Base-by-base conservation (phyloP, 1,284 basidiomycete genomes). In the Anthracocystis walkeri region DNA sequence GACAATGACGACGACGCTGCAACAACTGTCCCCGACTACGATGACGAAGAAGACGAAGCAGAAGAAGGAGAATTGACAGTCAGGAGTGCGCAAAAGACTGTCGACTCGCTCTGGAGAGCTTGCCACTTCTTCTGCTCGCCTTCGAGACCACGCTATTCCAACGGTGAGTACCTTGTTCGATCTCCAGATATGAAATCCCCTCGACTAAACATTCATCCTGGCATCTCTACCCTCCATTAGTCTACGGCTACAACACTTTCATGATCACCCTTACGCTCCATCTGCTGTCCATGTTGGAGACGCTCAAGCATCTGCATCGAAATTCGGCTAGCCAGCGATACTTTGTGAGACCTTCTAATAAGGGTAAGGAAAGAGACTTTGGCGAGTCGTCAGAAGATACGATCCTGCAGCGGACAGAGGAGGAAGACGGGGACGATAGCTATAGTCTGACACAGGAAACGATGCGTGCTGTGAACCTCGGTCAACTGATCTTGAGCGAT, bases 241-340 rank as follows among this genome's bases (percentile, higher is more conserved):
- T 66, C 16, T 72, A 66, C 52, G 69, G 69, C 2, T 72, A 72
- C 64, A 72, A 72, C 60, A 72, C 69, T 2, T 72, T 72, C 31
- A 63, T 72, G 59, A 62, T 72, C 33, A 72, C 69, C 4, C 57
- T 72, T 11, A 40, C 25, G 2, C 27, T 66, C 18, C 64, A 72
- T 29, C 29, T 66, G 20, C 20, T 65, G 27, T 59, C 57, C 7
- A 72, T 62, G 59, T 3, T 72, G 14, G 64, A 72, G 42, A 72
- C 69, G n/a, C 53, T 72, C 10, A 65, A 62, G 40, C 69, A 59
- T 45, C 38, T 72, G 3, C 44, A 66, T 14, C 63, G 63, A 21
- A 20, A 35, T 10, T 54, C 35, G 14, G 18, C 27, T 14, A 25
- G 7, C 16, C 48, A 46, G 21, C 29, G 52, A 10, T 51, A 38